A percentile compares a stretch with the other conserved stretches of the same genome.
Evolutionary conservation across 2,329 filamentous ascomycete genomes (phyloP).

Genomic region (Colletotrichum sp.): DNA sequence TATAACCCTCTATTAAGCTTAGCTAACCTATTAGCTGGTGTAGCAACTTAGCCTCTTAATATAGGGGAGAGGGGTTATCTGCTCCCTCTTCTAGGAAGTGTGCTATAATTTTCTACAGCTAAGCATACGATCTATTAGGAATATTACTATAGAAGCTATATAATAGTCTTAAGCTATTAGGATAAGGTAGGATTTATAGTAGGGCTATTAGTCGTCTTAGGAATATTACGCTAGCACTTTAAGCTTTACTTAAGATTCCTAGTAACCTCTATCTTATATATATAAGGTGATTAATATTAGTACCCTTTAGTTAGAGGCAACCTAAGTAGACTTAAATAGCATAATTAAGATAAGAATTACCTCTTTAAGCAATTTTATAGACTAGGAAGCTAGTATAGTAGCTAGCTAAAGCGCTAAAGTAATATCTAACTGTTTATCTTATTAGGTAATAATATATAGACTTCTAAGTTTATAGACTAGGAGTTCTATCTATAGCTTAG

Average conservation of each 20-base stretch:
- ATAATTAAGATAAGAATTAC: not conserved
- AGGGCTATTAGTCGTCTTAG: too few species aligned
- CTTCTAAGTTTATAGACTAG: not conserved
- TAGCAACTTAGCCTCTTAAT: not conserved
- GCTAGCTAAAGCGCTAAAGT: not conserved
- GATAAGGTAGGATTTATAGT: too few species aligned
- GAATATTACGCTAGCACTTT: too few species aligned
- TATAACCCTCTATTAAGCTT: not conserved
- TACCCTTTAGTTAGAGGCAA: not conserved
- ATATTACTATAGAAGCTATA: not conserved
- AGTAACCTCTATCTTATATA: not conserved
- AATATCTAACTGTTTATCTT: not conserved
- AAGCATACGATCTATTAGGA: not conserved
- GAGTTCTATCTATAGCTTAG: not conserved
- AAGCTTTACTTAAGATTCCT: not conserved
- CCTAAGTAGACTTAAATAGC: not conserved
- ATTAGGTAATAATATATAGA: not conserved
- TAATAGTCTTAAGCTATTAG: too few species aligned
- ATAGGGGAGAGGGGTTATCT: not conserved
- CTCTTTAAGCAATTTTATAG: not conserved
- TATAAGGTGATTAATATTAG: not conserved
- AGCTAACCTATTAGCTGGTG: not conserved
- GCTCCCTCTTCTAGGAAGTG: not conserved
- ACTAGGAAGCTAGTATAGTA: not conserved
- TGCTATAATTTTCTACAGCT: not conserved